Conservation (phyloP, 495 filamentous ascomycete genomes). For the Aspergillus campestris region DNA sequence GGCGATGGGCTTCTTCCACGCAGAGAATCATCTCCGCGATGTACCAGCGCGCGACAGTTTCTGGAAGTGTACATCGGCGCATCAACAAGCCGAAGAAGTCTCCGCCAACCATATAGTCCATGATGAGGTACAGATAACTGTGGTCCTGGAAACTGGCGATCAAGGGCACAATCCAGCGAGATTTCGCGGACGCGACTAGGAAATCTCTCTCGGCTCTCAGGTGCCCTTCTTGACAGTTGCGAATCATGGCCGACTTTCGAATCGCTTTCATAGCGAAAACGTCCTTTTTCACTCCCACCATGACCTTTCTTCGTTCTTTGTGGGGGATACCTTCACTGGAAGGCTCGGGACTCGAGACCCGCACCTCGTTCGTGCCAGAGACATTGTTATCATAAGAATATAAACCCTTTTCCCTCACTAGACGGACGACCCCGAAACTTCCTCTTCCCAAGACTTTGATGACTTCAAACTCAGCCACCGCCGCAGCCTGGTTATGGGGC, state of each 20-base stretch:
- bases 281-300: conserved; percentile 36
- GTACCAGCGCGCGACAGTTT: conserved; percentile 74
- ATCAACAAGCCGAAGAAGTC: conserved; percentile 85
- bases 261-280: conserved; percentile 97
- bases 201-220: conserved; percentile 87
- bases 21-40: conserved; percentile 92
- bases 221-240: conserved; percentile 85
- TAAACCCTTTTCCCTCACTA: conserved; percentile 58
- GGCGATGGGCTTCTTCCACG: conserved; percentile 82
- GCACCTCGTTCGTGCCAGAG: conserved; percentile 3
- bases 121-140: conserved; percentile 78
- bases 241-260: conserved; percentile 82
- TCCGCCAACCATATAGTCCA: conserved; percentile 96
- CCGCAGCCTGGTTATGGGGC: conserved; percentile 30
- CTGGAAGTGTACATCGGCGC: conserved; percentile 68
- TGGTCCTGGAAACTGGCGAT: conserved; percentile 84
- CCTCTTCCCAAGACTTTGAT: conserved; percentile 88
- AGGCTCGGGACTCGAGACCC: not conserved
- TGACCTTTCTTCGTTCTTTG: conserved; percentile 16
- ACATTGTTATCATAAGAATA: not conserved
- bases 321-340: conserved; percentile 15
- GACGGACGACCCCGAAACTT: conserved; percentile 83
- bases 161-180: conserved; percentile 80
- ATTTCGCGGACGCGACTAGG: conserved; percentile 73
- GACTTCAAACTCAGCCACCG: conserved; percentile 62